Evolutionary conservation across 2,329 filamentous ascomycete species (phyloP), one percentile per base, ranked within the genome.

Genomic region (Cryoendolithus antarcticus): DNA sequence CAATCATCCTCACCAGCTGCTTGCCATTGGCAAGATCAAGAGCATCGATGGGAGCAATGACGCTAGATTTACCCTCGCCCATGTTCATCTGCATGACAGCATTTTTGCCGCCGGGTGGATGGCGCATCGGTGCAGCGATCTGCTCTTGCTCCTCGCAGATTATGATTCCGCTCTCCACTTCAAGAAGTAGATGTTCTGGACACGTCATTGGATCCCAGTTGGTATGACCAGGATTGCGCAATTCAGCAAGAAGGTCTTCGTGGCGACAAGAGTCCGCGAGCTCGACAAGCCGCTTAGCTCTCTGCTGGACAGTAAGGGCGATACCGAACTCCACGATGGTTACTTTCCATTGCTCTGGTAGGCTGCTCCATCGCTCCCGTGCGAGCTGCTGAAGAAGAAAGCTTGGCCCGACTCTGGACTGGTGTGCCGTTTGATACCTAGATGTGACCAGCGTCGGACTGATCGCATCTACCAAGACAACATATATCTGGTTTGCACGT

Each of bases 41-140:
- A 0, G 72, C 71, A 0, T 79, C 69, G 24, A 81, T 76, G 0
- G 79, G 79, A 0, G 80, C 66, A 35, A 86, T 82, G 1, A 82
- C 72, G 0, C 77, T 80, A 0, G 75, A 76, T 45, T 83, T 83
- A 0, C 79, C 79, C 50, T 80, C 71, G 0, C 80, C 79, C 78
- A 83, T 84, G 45, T 81, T 81, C 2, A 84, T 54, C 48, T 82
- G 76, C 62, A 82, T 69, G 0, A 77, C 68, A 0, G 66, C 54
- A 46, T 77, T 81, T 0, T 57, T 45, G 0, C 61, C 58, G 0
- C 70, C 73, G 0, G 48, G 39, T 0, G 78, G 77, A 0, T 59
- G 58, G 1, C 78, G 75, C 10, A 74, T 82, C 0, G 74, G 72
- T 2, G 61, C 46, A 0, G 78, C 77, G 6, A 83, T 77, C 4